Base-by-base conservation (phyloP, 202 grass and related monocot genomes). In the Setaria italica region DNA sequence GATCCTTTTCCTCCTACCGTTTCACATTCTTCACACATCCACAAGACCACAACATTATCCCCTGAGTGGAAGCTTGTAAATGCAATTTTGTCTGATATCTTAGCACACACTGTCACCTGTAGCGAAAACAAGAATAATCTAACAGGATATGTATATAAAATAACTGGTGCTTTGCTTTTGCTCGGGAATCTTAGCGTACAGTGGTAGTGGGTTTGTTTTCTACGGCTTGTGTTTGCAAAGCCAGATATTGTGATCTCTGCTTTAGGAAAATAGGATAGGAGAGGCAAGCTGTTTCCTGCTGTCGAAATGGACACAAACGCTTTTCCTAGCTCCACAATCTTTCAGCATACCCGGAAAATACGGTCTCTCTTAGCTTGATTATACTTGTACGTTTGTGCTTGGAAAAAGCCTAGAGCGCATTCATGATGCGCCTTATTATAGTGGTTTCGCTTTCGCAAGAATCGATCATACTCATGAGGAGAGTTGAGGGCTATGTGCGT, bases 361-460 rank as follows among this genome's bases (percentile, higher is more conserved):
- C 70, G 25, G 62, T 43, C 70, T 64, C 57, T 60, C 60, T 33
- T 34, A 11, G 9, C 6, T 80, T 84, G 53, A 69, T 53, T 75
- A 80, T 76, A 37, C 70, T 76, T 86, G 21, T 78, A 78, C 72
- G 65, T 50, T 16, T 72, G 78, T 46, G 55, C 14, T 49, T 50
- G 11, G 19, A 66, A 89, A 89, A 78, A 16, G 35, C 33, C 34
- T 20, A 41, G 80, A 20, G 4, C 11, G 32, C 60, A 33, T 15
- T 56, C 54, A 76, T 84, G 45, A 84, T 76, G 76, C 53, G 37
- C 62, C 85, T 30, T 20, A 33, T 85, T n/a, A 30, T 84, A 71
- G 85, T 90, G 89, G 80, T 66, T 80, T 90, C 64, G 48, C 89
- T 82, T 82, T 72, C 21, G 54, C 66, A 34, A 43, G 45, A 34